Evolutionary conservation across 1,284 basidiomycete genomes (phyloP).

Genomic region (Vanrija sp.): DNA sequence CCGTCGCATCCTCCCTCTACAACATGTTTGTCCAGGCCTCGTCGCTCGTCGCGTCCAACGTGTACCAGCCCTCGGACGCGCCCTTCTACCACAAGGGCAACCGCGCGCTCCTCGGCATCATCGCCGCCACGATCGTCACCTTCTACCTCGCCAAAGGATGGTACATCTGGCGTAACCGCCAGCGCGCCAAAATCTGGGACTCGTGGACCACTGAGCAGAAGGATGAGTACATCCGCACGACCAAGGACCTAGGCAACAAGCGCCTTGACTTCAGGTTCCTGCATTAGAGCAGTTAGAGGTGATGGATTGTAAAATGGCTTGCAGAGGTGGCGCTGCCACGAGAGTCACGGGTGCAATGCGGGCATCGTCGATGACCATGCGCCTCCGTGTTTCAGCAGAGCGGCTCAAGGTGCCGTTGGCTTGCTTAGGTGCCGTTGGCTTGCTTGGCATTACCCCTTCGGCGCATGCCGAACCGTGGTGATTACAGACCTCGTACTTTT

Average conservation of each 20-base stretch:
- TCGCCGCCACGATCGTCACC: constrained; percentile 17
- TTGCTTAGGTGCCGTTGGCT: too few species aligned
- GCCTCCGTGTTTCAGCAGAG: too few species aligned
- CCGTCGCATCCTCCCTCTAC: constrained; percentile 32
- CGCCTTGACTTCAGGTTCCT: constrained; percentile 16
- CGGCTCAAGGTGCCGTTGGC: too few species aligned
- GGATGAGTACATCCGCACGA: constrained; percentile 27
- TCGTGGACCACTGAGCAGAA: constrained; percentile 23
- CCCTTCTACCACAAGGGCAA: constrained; percentile 38
- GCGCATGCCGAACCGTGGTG: too few species aligned
- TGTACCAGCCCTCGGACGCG: constrained; percentile 30
- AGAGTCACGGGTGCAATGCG: too few species aligned
- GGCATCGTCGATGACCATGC: too few species aligned
- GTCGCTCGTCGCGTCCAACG: constrained; percentile 33
- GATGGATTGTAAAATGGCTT: too few species aligned
- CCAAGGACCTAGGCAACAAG: constrained; percentile 34
- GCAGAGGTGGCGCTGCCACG: too few species aligned
- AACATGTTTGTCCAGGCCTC: constrained; percentile 39
- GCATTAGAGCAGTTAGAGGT: not conserved
- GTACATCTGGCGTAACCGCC: constrained; percentile 27
- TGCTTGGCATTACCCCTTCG: too few species aligned
- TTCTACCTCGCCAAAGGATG: constrained; percentile 24
- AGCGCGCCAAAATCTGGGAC: constrained; percentile 30
- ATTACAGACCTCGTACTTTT: too few species aligned
- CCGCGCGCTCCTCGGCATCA: constrained; percentile 27